Evolutionary conservation across 192 early-diverging fungal species (phyloP).

Genomic region (Coemansia sp.): DNA sequence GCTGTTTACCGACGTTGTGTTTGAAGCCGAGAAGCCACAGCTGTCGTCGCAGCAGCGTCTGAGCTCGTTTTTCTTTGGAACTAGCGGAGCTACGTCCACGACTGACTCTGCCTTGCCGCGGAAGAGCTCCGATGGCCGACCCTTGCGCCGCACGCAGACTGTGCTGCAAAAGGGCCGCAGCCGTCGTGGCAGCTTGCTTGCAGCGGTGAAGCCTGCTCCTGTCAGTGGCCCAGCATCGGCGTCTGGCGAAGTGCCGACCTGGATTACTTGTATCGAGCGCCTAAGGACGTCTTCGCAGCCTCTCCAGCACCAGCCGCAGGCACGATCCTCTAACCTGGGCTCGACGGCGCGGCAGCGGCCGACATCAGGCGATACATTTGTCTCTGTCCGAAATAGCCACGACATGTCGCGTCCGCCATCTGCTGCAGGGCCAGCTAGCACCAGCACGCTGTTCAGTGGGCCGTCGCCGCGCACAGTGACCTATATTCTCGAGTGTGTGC

Average conservation of each 20-base stretch:
- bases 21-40: conserved; percentile 42
- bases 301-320: neutral
- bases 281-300: neutral
- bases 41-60: conserved; percentile 29
- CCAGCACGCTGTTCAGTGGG: conserved; percentile 21
- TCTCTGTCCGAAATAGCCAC: conserved; percentile 37
- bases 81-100: conserved; percentile 18
- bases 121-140: conserved; percentile 50
- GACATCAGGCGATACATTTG: conserved; percentile 55
- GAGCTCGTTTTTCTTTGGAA: conserved; percentile 52
- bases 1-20: conserved; percentile 56
- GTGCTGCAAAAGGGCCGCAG: conserved; percentile 31
- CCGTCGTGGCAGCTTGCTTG: conserved; percentile 43
- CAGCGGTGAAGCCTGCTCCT: conserved; percentile 1
- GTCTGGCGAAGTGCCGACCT: conserved; percentile 33
- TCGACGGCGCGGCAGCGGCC: conserved; percentile 19
- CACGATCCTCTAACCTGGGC: conserved; percentile 2
- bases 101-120: conserved; percentile 1
- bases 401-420: conserved; percentile 18
- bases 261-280: conserved; percentile 40
- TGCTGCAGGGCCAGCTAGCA: neutral
- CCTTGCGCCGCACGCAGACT: conserved; percentile 50
- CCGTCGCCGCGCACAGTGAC: conserved; percentile 73
- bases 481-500: conserved; percentile 67
- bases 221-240: conserved; percentile 32